Evolutionary conservation across 108 stramenopile genomes (phyloP), one percentile per base, ranked within the genome.

Genomic region (Nitzschia inconspicua): DNA sequence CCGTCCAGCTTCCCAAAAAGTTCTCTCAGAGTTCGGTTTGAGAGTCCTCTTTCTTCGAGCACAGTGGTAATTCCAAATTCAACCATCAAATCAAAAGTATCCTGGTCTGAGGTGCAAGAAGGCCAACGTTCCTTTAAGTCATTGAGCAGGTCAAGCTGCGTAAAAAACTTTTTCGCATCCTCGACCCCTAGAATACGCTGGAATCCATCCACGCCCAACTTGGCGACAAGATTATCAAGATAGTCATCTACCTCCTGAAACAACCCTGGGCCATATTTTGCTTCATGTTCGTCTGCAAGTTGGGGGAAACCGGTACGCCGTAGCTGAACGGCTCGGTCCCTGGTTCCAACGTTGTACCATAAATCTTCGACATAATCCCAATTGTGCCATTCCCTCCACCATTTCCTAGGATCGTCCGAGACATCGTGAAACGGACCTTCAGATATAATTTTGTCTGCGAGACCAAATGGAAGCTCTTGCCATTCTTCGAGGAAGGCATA

Each of bases 261-360:
- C 6, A 76, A 37, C 1, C 82, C 77, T 14, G 78, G 75, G 4
- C 86, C 90, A 62, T 88, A 91, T 65, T 84, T 84, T 57, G 80
- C 76, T 71, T 91, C 90, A 51, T 91, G 90, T 57, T 91, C 90
- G 11, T 79, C 70, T 30, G 90, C 86, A 66, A 91, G 77, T 63
- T 74, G 64, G 16, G 77, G 76, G 59, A 84, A 88, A 4, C 90
- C 90, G 50, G 68, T 78, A 14, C 62, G 31, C 25, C 73, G 39
- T 10, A 82, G 57, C 35, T 79, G 68, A 64, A 68, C 76, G 37
- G 87, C 84, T 23, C 60, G 50, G 43, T 70, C 68, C 22, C 53
- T 49, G 20, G 58, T 60, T 22, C 68, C 68, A 34, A 43, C 37
- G 40, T 52, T 40, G 18, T 53, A 44, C 68, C 68, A 76, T 51